phyloP scores from a whole-genome alignment of 1,284 basidiomycete species.

The Mycena sp. region DNA sequence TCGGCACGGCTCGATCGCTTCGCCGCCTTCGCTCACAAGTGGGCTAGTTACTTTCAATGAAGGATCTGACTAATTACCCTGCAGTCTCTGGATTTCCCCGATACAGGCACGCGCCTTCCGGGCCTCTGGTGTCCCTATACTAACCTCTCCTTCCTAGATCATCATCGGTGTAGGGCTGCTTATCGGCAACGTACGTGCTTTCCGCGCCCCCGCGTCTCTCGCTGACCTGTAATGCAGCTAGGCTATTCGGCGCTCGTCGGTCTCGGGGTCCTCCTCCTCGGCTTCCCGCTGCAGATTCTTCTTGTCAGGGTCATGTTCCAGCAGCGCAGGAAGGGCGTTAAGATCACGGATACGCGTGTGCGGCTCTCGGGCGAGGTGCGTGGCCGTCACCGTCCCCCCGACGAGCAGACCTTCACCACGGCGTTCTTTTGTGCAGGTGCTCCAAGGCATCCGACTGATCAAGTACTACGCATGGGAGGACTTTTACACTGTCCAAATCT shows the following conservation, averaged over 20 bases:
- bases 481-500: constrained; percentile 69
- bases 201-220: not conserved
- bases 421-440: constrained; percentile 51
- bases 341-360: constrained; percentile 77
- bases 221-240: constrained; percentile 49
- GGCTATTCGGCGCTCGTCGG: constrained; percentile 80
- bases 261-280: constrained; percentile 67
- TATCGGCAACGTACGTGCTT: constrained; percentile 60
- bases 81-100: constrained; percentile 64
- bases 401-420: not conserved
- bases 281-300: constrained; percentile 70
- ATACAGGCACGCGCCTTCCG: constrained; percentile 51
- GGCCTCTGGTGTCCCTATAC: not conserved
- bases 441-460: constrained; percentile 70
- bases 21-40: constrained; percentile 60
- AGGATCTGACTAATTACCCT: constrained; percentile 7
- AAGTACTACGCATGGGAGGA: constrained; percentile 70
- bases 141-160: constrained; percentile 47
- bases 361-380: constrained; percentile 69
- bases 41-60: constrained; percentile 33
- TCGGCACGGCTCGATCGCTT: constrained; percentile 61
- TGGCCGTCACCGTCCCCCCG: constrained; percentile 8
- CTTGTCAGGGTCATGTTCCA: constrained; percentile 73
- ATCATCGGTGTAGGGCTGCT: constrained; percentile 72
- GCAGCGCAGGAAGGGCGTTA: constrained; percentile 71